phyloP scores from a whole-genome alignment of 2,329 filamentous ascomycete genomes.

The Xylariaceae sp. region DNA sequence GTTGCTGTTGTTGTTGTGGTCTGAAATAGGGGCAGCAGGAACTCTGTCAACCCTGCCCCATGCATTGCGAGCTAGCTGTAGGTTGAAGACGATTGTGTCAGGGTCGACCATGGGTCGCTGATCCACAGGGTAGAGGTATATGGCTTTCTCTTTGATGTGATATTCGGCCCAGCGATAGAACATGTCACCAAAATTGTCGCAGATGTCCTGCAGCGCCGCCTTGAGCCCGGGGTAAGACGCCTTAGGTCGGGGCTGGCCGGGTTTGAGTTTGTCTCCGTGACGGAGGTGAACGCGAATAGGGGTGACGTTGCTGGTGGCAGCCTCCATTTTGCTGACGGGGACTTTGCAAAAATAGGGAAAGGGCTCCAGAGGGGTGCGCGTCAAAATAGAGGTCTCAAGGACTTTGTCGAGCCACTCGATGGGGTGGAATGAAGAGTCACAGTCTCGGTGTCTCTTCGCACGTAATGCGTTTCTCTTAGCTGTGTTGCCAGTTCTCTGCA shows the following conservation, averaged over 20 bases:
- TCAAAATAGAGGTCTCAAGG: conserved; percentile 19
- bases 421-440: conserved; percentile 8
- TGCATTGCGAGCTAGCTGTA: conserved; percentile 15
- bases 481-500: too few species aligned
- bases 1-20: too few species aligned
- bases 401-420: conserved; percentile 21
- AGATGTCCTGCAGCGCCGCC: conserved; percentile 20
- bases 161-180: conserved; percentile 23
- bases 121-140: conserved; percentile 16
- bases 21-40: too few species aligned
- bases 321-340: conserved; percentile 5
- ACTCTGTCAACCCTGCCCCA: too few species aligned
- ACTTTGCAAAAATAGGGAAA: too few species aligned
- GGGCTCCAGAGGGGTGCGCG: conserved; percentile 13
- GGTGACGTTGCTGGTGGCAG: conserved; percentile 3
- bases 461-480: neutral
- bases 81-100: conserved; percentile 16
- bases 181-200: conserved; percentile 16
- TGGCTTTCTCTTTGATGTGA: conserved; percentile 6
- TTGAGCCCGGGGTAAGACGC: conserved; percentile 18
- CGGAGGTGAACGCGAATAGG: conserved; percentile 10
- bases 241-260: conserved; percentile 10
- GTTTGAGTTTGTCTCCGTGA: neutral
- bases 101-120: conserved; percentile 8
- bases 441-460: neutral